Conservation (phyloP, 441 rosid genomes). For the Theobroma grandiflorum region DNA sequence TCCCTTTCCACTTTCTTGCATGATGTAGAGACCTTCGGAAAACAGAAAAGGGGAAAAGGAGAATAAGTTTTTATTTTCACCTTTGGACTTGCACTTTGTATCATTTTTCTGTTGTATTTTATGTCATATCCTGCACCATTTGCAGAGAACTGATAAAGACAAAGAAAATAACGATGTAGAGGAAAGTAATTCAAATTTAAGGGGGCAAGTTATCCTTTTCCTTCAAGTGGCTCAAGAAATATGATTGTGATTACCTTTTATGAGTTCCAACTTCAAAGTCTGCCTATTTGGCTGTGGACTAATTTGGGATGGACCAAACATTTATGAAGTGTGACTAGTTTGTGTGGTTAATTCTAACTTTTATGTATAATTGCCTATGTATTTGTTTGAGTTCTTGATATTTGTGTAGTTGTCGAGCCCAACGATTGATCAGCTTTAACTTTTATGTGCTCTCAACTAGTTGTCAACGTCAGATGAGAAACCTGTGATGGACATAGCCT, state of each 20-base stretch:
- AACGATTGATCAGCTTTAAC: slow-evolving; percentile 3
- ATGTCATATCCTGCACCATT: neutral
- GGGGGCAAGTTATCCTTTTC: neutral
- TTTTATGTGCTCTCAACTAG: slow-evolving; percentile 35
- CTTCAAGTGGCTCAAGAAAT: no score
- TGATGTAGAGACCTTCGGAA: neutral
- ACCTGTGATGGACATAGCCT: slow-evolving; percentile 42
- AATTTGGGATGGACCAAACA: neutral
- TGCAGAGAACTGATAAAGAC: neutral
- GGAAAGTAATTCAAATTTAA: neutral
- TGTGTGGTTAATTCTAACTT: neutral
- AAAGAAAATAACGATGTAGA: neutral
- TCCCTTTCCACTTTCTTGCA: neutral
- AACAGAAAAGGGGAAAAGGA: neutral
- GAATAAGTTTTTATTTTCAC: slow-evolving; percentile 5
- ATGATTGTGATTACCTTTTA: neutral
- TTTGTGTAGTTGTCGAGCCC: slow-evolving; percentile 3
- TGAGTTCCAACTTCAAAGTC: neutral
- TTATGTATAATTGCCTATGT: neutral
- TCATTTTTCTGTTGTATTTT: neutral
- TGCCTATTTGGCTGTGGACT: neutral
- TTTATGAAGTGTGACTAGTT: neutral
- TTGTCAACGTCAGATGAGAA: slow-evolving; percentile 45
- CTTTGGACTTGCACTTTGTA: neutral
- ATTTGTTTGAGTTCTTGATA: neutral